phyloP scores from a whole-genome alignment of 2,329 filamentous ascomycete genomes.

The Ustulina deusta region DNA sequence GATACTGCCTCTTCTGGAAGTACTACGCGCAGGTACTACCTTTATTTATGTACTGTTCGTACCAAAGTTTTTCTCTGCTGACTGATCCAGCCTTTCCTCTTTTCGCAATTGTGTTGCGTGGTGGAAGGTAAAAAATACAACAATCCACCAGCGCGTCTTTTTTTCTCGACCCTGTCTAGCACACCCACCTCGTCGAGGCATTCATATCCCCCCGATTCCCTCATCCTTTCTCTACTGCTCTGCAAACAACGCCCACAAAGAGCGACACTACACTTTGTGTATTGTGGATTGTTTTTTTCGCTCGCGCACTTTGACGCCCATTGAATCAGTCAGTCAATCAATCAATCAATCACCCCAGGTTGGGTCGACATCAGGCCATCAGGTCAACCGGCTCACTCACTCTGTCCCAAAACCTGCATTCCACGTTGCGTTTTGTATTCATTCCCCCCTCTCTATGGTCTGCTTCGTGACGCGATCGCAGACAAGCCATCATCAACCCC shows the following conservation, averaged over 20 bases:
- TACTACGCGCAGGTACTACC: not conserved
- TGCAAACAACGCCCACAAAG: slow-evolving; percentile 33
- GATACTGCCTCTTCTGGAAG: too few species aligned
- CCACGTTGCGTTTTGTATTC: not conserved
- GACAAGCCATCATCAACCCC: not conserved
- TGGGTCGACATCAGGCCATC: slow-evolving; percentile 18
- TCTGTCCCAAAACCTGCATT: slow-evolving; percentile 1
- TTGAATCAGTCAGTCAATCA: slow-evolving; percentile 14
- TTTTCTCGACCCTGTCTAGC: slow-evolving; percentile 12
- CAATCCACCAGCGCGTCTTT: slow-evolving; percentile 18
- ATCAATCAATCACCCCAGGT: not conserved
- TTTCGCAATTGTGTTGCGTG: not conserved
- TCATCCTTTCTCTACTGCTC: slow-evolving; percentile 2
- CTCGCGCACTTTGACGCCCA: not conserved
- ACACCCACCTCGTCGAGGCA: not conserved
- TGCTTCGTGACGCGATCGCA: slow-evolving; percentile 6
- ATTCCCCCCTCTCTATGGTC: not conserved
- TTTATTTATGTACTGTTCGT: not conserved
- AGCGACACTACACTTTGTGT: not conserved
- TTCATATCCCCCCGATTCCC: not conserved
- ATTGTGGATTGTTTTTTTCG: not conserved
- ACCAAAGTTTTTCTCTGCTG: not conserved
- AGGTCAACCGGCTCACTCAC: slow-evolving; percentile 5
- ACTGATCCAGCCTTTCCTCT: not conserved
- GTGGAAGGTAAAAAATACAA: not conserved